Evolutionary conservation across 441 rosid species (phyloP), one percentile per base, ranked within the genome.

Genomic region (Biscutella laevigata): DNA sequence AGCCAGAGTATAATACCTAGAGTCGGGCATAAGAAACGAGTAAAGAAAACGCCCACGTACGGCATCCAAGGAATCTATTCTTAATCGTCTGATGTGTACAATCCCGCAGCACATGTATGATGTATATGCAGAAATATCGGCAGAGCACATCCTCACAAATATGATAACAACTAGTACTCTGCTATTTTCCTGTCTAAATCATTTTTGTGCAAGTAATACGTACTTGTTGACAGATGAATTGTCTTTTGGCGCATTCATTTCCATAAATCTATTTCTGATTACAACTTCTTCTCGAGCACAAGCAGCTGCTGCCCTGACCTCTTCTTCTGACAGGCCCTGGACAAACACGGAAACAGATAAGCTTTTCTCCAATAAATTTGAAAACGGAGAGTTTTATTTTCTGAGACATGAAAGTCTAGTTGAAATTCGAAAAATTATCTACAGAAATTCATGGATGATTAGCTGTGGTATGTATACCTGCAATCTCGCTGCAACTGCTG

Each of bases 291-390:
- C 86, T 20, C 99, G 84, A 57, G 99, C 96, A 82, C 96, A 94
- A 64, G 90, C 65, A 22, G 98, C 99, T 52, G 94, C 98, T 43
- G 75, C 77, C 79, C 84, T 78, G 45, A 94, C 92, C 72, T 94
- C 99, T 82, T 90, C 99, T 58, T 89, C 99, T 22, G 98, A 90
- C 53, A 94, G 80, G 62, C 99, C 99, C 99, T 94, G 69, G 59
- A 34, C 57, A 68, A 57, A 59, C 27, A 39, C 57, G n/a, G 35
- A 60, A 51, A 49, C 15, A 60, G 53, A 67, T 76, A 39, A 74
- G 70, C 59, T 61, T 32, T 28, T 26, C 26, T 15, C 35, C 33
- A 38, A 40, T 14, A 45, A 32, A 19, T 16, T 48, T 41, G 12
- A 21, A 49, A 32, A 14, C 4, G 30, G 26, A 24, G 7, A 49